Evolutionary conservation across 768 basidiomycete genomes (phyloP), one percentile per base, ranked within the genome.

Genomic region (Coprinellus aureogranulatus): DNA sequence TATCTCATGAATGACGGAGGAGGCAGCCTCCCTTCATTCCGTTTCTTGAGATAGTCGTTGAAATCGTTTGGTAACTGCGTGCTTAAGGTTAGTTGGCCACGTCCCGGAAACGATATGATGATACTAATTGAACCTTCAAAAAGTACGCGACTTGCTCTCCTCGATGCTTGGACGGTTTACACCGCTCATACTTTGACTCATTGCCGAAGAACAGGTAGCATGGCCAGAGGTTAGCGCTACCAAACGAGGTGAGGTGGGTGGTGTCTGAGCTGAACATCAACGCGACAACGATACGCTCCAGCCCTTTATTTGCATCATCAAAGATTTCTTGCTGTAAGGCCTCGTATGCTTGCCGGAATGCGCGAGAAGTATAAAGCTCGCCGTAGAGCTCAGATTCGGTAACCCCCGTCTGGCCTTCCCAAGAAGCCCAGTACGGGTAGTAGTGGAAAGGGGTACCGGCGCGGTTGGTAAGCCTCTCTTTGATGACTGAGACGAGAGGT

Each of bases 231-330:
- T 52, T 55, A 0, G 59, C 62, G 5, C 37, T 61, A 2, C 62
- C 64, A 58, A 59, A 65, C 18, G 53, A 55, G 1, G 64, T 51
- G 39, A 31, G 60, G 9, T 60, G 59, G 5, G 59, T 71, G 46
- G 37, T 11, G 40, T 67, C 63, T 14, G 66, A 67, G 59, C 61
- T 62, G 54, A 72, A 54, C 68, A 72, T 69, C 2, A 71, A 25
- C 1, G 60, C 66, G 0, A 65, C 65, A 4, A 73, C 31, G 6
- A 62, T 44, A 37, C 53, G 59, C 39, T 66, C 66, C 9, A 65
- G 44, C 8, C 57, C 30, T 26, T 55, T 56, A 3, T 53, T 28
- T 11, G 3, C 62, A 26, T 26, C 8, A 31, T 34, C 2, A 9
- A 34, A 8, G 53, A 22, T 1, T 16, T n/a, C 20, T 14, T 16